These are phyloP conservation scores for Colletotrichum sp. DNA, from an alignment of 2,329 filamentous ascomycete genomes.

Conservation along the genomic window DNA sequence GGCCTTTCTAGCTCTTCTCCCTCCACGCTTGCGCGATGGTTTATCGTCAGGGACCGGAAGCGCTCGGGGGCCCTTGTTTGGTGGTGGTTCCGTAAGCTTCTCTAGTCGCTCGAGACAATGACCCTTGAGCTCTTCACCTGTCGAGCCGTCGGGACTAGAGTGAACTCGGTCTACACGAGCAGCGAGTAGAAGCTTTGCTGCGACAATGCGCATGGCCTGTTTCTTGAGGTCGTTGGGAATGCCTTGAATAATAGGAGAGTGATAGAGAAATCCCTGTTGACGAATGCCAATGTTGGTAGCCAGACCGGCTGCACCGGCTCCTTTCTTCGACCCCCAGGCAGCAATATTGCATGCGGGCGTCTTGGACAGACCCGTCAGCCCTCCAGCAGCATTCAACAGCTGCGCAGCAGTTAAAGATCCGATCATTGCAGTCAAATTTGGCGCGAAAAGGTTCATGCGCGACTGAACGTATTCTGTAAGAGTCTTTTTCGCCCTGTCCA, in stretches of 20 bases:
- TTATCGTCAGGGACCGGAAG: slow-evolving; percentile 95
- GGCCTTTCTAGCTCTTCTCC: slow-evolving; percentile 86
- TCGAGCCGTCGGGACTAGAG: slow-evolving; percentile 79
- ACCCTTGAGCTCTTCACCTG: slow-evolving; percentile 81
- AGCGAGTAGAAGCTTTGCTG: slow-evolving; percentile 92
- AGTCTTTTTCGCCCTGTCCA: slow-evolving; percentile 85
- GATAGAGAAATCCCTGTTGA: slow-evolving; percentile 91
- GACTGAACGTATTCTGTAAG: slow-evolving; percentile 96
- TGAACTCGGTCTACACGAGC: slow-evolving; percentile 89
- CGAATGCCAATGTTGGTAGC: slow-evolving; percentile 91
- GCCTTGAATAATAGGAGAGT: slow-evolving; percentile 85
- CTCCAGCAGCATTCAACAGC: slow-evolving; percentile 93
- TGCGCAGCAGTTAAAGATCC: slow-evolving; percentile 94
- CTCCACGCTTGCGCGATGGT: slow-evolving; percentile 89
- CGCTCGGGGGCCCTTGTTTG: slow-evolving; percentile 86
- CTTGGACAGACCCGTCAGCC: slow-evolving; percentile 86
- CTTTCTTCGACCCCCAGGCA: slow-evolving; percentile 88
- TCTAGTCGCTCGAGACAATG: slow-evolving; percentile 86
- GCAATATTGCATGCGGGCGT: slow-evolving; percentile 93
- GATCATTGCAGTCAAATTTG: slow-evolving; percentile 88
- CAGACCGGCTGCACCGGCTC: slow-evolving; percentile 75
- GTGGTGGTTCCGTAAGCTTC: slow-evolving; percentile 89
- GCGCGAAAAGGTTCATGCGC: slow-evolving; percentile 94
- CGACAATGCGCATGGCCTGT: slow-evolving; percentile 93
- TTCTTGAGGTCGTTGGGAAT: slow-evolving; percentile 85